Percentiles rank a stretch among this genome's conserved stretches.
These are phyloP conservation scores for Metschnikowia kunwiensis DNA, from an alignment of 805 yeast genomes.

Conservation along the genomic window DNA sequence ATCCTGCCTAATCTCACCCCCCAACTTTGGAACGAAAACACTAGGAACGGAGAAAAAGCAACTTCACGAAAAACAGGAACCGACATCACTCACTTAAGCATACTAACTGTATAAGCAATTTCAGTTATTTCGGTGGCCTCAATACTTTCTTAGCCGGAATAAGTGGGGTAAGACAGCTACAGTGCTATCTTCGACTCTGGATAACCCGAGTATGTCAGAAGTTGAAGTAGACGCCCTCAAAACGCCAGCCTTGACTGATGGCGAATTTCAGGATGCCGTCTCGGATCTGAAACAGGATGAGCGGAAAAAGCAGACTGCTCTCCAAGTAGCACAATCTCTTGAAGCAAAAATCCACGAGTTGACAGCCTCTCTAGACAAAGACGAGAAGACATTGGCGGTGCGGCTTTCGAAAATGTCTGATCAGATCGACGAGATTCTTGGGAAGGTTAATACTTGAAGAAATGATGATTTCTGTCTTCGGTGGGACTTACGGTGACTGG, in stretches of 20 bases:
- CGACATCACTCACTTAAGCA: no score
- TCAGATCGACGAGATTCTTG: slow-evolving; percentile 16
- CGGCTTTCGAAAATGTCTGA: slow-evolving; percentile 26
- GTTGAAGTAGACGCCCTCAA: slow-evolving; percentile 27
- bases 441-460: background rate
- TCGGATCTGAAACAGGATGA: slow-evolving; percentile 6
- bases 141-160: no score
- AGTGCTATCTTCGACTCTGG: no score
- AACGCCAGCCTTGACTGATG: slow-evolving; percentile 33
- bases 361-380: slow-evolving; percentile 22
- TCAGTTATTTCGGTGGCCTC: no score
- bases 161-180: no score
- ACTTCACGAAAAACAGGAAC: no score
- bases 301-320: slow-evolving; percentile 17
- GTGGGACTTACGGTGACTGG: no score
- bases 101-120: no score
- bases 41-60: no score
- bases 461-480: no score
- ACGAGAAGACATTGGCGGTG: slow-evolving; percentile 28
- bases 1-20: no score
- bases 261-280: slow-evolving; percentile 20
- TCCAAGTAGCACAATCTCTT: slow-evolving; percentile 35
- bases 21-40: no score
- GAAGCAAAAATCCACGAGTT: slow-evolving; percentile 26
- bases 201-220: slow-evolving; percentile 12